Evolutionary conservation across 306 rosid species (phyloP), one percentile per base, ranked within the genome.

Genomic region (Vachellia pachyceras): DNA sequence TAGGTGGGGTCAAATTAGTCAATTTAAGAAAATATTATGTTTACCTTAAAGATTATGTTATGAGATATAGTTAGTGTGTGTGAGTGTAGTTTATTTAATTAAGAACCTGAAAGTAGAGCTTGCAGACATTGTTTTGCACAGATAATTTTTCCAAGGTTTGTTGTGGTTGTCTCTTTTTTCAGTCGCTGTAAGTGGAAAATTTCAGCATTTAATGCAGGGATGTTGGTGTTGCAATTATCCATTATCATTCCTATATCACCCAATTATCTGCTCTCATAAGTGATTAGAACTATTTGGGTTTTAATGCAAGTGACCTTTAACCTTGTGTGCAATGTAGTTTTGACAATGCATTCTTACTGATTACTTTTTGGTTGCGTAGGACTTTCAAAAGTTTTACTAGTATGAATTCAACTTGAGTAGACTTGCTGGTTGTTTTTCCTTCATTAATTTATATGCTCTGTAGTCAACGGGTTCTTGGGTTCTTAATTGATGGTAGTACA

Each of bases 121-220:
- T n/a, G 33, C 8, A 55, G 25, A 55, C 8, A 54, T 54, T 20
- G 7, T n/a, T 55, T 20, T 55, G 20, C 25, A 7, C 33, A 55
- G 63, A 55, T 39, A 22, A 47, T 60, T 71, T 41, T 15, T 55
- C 17, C 5, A 20, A 39, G 36, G 66, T 50, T 75, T 61, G 37
- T 15, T 84, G 64, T 75, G 55, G 77, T n/a, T 55, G 61, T 74
- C 47, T n/a, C n/a, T n/a, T n/a, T n/a, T n/a, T n/a, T n/a, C 52
- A 76, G 52, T 67, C 3, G 41, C 57, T 61, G 18, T 57, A 29
- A 9, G 61, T 55, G 72, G 36, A 36, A 66, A 9, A 45, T 20
- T 17, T 55, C 14, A 7, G 39, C 61, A 41, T 47, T 57, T 69
- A 69, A 12, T 81, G 20, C 45, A 39, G 65, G 12, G 70, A 60